Evolutionary conservation across 176 grass and related monocot genomes (phyloP).

Genomic region (Ananas comosus): DNA sequence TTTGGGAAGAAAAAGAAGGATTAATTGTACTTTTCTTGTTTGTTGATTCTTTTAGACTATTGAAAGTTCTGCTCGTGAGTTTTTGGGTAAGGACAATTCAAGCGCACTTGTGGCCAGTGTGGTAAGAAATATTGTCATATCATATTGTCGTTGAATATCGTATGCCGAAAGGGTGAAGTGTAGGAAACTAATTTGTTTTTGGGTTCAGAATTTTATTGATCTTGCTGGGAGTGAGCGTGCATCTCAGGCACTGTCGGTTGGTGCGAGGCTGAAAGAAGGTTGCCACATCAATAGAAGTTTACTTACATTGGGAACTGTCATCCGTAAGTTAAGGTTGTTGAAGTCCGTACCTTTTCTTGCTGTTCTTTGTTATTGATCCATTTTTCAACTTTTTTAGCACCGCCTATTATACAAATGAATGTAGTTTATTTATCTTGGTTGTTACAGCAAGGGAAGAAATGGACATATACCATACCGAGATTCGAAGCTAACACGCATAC

Average conservation of each 20-base stretch:
- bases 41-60: slow-evolving; percentile 53
- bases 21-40: slow-evolving; percentile 25
- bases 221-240: slow-evolving; percentile 82
- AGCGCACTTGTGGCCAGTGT: slow-evolving; percentile 70
- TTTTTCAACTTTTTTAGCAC: neutral
- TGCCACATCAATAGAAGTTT: slow-evolving; percentile 93
- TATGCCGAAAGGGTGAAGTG: neutral
- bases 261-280: slow-evolving; percentile 86
- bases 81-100: slow-evolving; percentile 78
- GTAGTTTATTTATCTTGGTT: slow-evolving; percentile 20
- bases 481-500: slow-evolving; percentile 89
- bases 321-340: slow-evolving; percentile 76
- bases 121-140: slow-evolving; percentile 39
- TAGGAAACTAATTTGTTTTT: slow-evolving; percentile 14
- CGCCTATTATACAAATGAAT: neutral
- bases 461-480: slow-evolving; percentile 81
- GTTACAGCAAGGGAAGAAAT: slow-evolving; percentile 77
- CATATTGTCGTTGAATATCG: slow-evolving; percentile 15
- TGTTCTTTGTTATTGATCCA: neutral
- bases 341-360: slow-evolving; percentile 10
- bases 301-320: slow-evolving; percentile 75
- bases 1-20: slow-evolving; percentile 3
- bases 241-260: slow-evolving; percentile 73
- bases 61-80: slow-evolving; percentile 71
- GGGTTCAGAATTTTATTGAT: slow-evolving; percentile 84